A percentile compares a stretch with the other conserved stretches of the same genome.
Evolutionary conservation across 768 basidiomycete species (phyloP).

Genomic region (Trametes elegans): DNA sequence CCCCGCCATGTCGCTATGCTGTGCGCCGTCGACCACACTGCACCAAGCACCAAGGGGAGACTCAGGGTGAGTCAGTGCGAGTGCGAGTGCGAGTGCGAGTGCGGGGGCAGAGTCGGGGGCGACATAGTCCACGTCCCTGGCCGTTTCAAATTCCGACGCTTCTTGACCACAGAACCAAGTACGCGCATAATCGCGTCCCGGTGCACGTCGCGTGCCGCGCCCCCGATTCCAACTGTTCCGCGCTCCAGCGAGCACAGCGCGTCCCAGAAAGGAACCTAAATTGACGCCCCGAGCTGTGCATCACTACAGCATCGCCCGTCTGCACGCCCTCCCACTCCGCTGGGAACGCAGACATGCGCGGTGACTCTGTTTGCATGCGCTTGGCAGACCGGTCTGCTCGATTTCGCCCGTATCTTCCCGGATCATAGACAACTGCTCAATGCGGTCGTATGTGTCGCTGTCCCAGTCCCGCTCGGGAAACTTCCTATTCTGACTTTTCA

Average conservation of each 20-base stretch:
- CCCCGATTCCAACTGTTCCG: neutral
- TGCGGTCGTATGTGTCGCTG: too few relatives aligned
- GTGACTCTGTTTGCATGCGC: too few relatives aligned
- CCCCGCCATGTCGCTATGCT: constrained; percentile 4
- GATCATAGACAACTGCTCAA: too few relatives aligned
- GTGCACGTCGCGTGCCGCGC: neutral
- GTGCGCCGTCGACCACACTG: constrained; percentile 1
- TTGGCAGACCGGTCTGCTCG: too few relatives aligned
- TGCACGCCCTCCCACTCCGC: too few relatives aligned
- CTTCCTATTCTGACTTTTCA: too few relatives aligned
- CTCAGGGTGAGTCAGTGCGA: constrained; percentile 8
- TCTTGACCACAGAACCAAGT: constrained; percentile 5
- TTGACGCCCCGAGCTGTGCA: neutral
- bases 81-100: too few relatives aligned
- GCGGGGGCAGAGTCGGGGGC: constrained; percentile 2
- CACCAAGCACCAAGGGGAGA: neutral
- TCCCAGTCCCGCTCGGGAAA: too few relatives aligned
- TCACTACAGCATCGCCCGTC: neutral
- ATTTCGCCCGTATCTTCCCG: too few relatives aligned
- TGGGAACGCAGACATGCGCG: too few relatives aligned
- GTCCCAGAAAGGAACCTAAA: constrained; percentile 9
- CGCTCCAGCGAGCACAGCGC: neutral
- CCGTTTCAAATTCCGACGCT: constrained; percentile 1
- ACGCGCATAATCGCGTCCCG: neutral
- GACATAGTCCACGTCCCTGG: neutral